These are phyloP conservation scores for Pestalotiopsis sp. DNA, from an alignment of 2,329 filamentous ascomycete genomes.

Conservation along the genomic window DNA sequence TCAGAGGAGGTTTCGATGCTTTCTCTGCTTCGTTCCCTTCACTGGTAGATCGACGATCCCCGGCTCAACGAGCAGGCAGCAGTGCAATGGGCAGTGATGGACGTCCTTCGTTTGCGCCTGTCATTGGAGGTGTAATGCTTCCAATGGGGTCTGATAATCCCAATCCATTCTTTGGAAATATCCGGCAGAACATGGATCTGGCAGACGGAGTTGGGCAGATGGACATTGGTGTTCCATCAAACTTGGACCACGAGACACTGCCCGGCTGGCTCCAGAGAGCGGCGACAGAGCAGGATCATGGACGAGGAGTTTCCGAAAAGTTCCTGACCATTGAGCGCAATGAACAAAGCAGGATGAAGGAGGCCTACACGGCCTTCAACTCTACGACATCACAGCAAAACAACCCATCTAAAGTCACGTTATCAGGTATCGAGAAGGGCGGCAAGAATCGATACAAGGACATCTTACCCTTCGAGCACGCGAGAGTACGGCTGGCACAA, in stretches of 20 bases:
- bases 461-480: slow-evolving; percentile 94
- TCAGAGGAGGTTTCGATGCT: slow-evolving; percentile 79
- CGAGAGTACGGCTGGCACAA: slow-evolving; percentile 77
- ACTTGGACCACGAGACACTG: slow-evolving; percentile 54
- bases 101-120: slow-evolving; percentile 60
- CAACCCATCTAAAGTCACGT: slow-evolving; percentile 56
- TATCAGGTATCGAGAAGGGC: slow-evolving; percentile 93
- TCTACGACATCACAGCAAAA: slow-evolving; percentile 35
- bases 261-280: slow-evolving; percentile 79
- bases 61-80: slow-evolving; percentile 54
- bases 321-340: slow-evolving; percentile 83
- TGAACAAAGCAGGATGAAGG: slow-evolving; percentile 91
- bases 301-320: slow-evolving; percentile 78
- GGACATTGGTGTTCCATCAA: slow-evolving; percentile 52
- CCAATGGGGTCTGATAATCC: slow-evolving; percentile 68
- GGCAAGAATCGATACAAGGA: slow-evolving; percentile 97
- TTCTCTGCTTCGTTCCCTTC: slow-evolving; percentile 71
- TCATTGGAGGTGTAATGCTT: slow-evolving; percentile 88
- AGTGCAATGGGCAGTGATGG: slow-evolving; percentile 47
- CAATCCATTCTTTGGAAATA: slow-evolving; percentile 95
- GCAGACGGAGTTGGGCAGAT: slow-evolving; percentile 90
- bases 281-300: slow-evolving; percentile 68
- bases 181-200: slow-evolving; percentile 94
- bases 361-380: slow-evolving; percentile 62
- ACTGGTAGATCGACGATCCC: slow-evolving; percentile 58